These are phyloP conservation scores for Aspergillus jensenii DNA, from an alignment of 2,329 filamentous ascomycete genomes.

Conservation along the genomic window DNA sequence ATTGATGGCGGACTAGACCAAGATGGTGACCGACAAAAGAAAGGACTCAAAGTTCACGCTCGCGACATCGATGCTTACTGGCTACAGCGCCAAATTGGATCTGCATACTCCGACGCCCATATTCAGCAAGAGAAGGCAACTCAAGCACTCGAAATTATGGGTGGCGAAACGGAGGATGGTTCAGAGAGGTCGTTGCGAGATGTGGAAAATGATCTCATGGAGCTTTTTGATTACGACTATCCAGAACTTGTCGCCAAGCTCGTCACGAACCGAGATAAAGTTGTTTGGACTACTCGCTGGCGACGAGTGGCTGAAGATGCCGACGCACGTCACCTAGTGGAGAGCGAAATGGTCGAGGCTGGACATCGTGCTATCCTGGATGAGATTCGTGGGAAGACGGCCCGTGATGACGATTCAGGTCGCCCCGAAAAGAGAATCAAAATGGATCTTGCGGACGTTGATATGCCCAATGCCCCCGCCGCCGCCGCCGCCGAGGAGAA, in stretches of 20 bases:
- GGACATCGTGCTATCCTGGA: constrained; percentile 84
- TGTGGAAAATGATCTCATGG: constrained; percentile 97
- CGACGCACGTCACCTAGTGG: constrained; percentile 69
- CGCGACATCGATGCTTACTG: constrained; percentile 97
- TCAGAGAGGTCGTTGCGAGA: constrained; percentile 85
- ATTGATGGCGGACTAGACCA: constrained; percentile 65
- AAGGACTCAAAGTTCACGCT: constrained; percentile 65
- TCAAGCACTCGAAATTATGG: constrained; percentile 77
- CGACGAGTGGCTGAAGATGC: constrained; percentile 78
- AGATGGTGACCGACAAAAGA: constrained; percentile 47
- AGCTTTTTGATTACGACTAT: constrained; percentile 95
- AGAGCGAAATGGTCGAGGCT: constrained; percentile 87
- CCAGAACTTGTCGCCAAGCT: constrained; percentile 89
- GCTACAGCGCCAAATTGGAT: constrained; percentile 89
- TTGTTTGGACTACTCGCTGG: constrained; percentile 92
- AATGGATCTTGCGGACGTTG: constrained; percentile 80
- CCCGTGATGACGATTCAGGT: constrained; percentile 56
- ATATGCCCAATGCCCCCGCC: constrained; percentile 63
- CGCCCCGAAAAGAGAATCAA: constrained; percentile 81
- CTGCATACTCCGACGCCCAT: constrained; percentile 86
- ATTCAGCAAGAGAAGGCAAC: constrained; percentile 90
- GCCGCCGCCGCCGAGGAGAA: constrained; percentile 53
- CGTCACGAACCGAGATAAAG: constrained; percentile 87
- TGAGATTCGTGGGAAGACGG: constrained; percentile 73
- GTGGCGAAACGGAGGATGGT: constrained; percentile 69